These are phyloP conservation scores for Pseudogymnoascus pannorum DNA, from an alignment of 2,329 filamentous ascomycete species.

Conservation along the genomic window DNA sequence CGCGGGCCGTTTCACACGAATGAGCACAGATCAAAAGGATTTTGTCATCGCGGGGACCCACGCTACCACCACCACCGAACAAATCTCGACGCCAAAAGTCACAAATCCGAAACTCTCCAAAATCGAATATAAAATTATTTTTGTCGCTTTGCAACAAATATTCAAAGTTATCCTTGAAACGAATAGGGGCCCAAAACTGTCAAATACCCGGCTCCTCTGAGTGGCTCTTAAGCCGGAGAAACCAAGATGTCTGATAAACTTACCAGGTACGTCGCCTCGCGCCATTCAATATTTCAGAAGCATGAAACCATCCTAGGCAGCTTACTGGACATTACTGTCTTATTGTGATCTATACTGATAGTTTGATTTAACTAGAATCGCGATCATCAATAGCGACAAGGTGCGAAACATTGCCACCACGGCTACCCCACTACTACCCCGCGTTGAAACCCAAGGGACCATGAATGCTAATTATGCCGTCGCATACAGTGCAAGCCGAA, in stretches of 20 bases:
- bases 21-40: constrained; percentile 9
- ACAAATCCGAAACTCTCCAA: constrained; percentile 3
- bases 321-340: background rate
- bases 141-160: constrained; percentile 1
- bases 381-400: constrained; percentile 98
- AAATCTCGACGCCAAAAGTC: constrained; percentile 6
- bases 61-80: constrained; percentile 7
- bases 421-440: constrained; percentile 34
- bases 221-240: constrained; percentile 7
- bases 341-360: background rate
- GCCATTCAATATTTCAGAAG: background rate
- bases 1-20: constrained; percentile 10
- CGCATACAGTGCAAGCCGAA: constrained; percentile 72
- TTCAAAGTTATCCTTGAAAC: background rate
- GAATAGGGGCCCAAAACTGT: background rate
- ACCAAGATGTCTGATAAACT: constrained; percentile 78
- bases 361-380: constrained; percentile 59
- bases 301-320: background rate
- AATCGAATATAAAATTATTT: background rate
- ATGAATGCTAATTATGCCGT: constrained; percentile 33
- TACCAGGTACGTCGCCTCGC: constrained; percentile 60
- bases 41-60: constrained; percentile 9
- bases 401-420: constrained; percentile 43
- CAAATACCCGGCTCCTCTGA: background rate
- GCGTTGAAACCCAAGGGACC: constrained; percentile 9